Conservation (phyloP, 495 filamentous ascomycete genomes). For the Tuber umbilicatum region DNA sequence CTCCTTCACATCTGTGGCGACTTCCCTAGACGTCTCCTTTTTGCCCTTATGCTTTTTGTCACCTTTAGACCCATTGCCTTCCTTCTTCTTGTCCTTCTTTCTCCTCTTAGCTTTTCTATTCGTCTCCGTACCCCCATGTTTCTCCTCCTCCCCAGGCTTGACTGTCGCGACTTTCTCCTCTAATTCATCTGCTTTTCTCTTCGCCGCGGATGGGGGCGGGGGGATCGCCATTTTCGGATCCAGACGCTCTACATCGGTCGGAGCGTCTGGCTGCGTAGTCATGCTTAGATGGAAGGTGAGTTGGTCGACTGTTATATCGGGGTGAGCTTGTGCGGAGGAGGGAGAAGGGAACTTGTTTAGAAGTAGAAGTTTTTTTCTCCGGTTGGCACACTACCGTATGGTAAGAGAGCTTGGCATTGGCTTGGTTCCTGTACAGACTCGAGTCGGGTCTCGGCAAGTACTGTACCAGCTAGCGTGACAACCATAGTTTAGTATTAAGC, state of each 20-base stretch:
- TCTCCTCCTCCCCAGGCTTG: constrained; percentile 7
- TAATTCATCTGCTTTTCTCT: neutral
- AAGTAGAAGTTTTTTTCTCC: neutral
- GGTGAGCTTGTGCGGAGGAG: neutral
- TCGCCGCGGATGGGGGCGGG: neutral
- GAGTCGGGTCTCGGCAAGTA: neutral
- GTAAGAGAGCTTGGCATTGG: neutral
- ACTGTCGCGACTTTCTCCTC: neutral
- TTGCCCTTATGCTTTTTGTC: neutral
- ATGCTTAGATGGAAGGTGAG: neutral
- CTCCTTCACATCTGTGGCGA: neutral
- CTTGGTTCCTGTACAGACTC: neutral
- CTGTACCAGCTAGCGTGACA: neutral
- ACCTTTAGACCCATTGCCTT: constrained; percentile 5
- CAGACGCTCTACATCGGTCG: neutral
- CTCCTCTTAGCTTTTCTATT: constrained; percentile 9
- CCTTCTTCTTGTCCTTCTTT: constrained; percentile 11
- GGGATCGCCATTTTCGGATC: neutral
- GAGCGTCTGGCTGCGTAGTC: neutral
- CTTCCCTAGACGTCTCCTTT: neutral
- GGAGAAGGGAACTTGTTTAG: neutral
- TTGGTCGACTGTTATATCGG: neutral
- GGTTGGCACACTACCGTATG: neutral
- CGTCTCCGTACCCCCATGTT: constrained; percentile 6
- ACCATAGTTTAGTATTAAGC: neutral